Evolutionary conservation across 495 filamentous ascomycete species (phyloP).

Genomic region (Schizothecium vesticola): DNA sequence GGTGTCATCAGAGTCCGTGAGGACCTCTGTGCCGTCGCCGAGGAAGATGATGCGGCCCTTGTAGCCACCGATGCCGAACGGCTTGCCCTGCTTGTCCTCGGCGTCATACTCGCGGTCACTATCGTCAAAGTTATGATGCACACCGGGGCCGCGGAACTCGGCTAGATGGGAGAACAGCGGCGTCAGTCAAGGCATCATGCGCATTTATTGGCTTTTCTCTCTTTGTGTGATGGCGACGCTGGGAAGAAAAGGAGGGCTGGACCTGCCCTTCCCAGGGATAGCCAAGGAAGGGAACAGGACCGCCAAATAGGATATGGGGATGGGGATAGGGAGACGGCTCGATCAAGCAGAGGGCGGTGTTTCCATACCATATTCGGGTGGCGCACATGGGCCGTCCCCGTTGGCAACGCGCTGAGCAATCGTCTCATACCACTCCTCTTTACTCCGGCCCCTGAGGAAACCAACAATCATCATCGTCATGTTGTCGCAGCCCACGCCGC

Average conservation of each 20-base stretch:
- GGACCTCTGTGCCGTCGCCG: constrained; percentile 85
- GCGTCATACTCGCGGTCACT: constrained; percentile 88
- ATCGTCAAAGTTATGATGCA: constrained; percentile 87
- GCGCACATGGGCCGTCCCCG: constrained; percentile 96
- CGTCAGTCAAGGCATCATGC: background rate
- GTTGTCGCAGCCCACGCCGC: constrained; percentile 97
- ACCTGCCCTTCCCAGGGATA: too few relatives aligned
- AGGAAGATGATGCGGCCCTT: constrained; percentile 85
- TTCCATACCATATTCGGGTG: constrained; percentile 96
- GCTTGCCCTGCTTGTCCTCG: constrained; percentile 49
- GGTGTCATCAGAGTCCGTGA: constrained; percentile 78
- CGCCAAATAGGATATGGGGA: background rate
- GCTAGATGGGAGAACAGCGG: background rate
- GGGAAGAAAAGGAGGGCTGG: constrained; percentile 5
- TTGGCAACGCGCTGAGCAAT: constrained; percentile 91
- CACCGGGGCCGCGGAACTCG: constrained; percentile 89
- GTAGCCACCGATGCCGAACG: constrained; percentile 55
- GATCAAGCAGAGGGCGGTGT: constrained; percentile 21
- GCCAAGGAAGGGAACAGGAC: constrained; percentile 9
- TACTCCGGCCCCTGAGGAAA: constrained; percentile 81
- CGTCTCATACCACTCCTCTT: constrained; percentile 96
- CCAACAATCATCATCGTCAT: constrained; percentile 97
- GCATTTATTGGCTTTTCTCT: background rate
- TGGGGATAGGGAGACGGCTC: background rate
- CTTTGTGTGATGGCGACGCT: background rate